phyloP scores from a whole-genome alignment of 768 basidiomycete species.

The Termitomyces sp. region DNA sequence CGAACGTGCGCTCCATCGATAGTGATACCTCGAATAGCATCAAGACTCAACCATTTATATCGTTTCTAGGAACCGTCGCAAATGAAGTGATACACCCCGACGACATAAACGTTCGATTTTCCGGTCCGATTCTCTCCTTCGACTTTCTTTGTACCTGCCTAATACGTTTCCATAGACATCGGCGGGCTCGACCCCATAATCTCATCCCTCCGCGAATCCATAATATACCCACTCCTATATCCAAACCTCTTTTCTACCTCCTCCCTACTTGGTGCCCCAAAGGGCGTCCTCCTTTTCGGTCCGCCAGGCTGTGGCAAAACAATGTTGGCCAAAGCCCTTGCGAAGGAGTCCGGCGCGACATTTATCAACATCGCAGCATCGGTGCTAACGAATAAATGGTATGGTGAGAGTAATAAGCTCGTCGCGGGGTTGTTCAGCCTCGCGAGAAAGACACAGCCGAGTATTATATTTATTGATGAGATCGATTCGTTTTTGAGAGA shows the following conservation, averaged over 20 bases:
- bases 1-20: slow-evolving; percentile 54
- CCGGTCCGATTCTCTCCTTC: slow-evolving; percentile 40
- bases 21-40: neutral
- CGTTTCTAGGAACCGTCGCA: slow-evolving; percentile 71
- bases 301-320: slow-evolving; percentile 99
- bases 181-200: slow-evolving; percentile 93
- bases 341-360: slow-evolving; percentile 94
- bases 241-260: slow-evolving; percentile 87
- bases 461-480: slow-evolving; percentile 98
- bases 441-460: slow-evolving; percentile 88
- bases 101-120: slow-evolving; percentile 73
- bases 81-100: slow-evolving; percentile 92
- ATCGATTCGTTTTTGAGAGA: slow-evolving; percentile 95
- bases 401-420: slow-evolving; percentile 74
- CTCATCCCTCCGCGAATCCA: slow-evolving; percentile 84
- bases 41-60: neutral
- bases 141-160: neutral
- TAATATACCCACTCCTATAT: slow-evolving; percentile 91
- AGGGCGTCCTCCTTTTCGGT: slow-evolving; percentile 93
- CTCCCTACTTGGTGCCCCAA: slow-evolving; percentile 83
- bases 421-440: slow-evolving; percentile 93
- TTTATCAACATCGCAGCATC: slow-evolving; percentile 69
- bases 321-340: slow-evolving; percentile 97
- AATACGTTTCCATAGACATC: slow-evolving; percentile 49
- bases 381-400: slow-evolving; percentile 46